Conservation (phyloP, 2,329 filamentous ascomycete genomes). For the Monascus ruber region DNA sequence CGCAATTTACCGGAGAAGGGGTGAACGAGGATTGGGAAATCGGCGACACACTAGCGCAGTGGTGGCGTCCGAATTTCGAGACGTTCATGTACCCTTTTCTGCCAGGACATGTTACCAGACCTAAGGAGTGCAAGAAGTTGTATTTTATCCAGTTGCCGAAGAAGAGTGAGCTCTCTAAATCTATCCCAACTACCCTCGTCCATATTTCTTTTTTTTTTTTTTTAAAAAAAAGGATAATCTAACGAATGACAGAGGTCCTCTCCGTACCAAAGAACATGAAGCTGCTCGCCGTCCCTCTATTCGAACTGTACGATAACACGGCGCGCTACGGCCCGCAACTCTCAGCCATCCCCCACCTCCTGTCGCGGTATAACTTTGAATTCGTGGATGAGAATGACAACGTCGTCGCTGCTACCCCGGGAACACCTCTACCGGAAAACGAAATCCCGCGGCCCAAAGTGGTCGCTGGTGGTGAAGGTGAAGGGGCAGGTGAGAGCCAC, state of each 20-base stretch:
- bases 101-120: slow-evolving; percentile 85
- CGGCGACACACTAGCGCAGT: slow-evolving; percentile 88
- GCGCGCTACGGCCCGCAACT: slow-evolving; percentile 89
- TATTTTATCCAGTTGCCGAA: slow-evolving; percentile 93
- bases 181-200: not conserved
- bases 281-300: slow-evolving; percentile 86
- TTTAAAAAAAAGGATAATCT: not conserved
- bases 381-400: slow-evolving; percentile 90
- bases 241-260: slow-evolving; percentile 57
- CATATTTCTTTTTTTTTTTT: not conserved
- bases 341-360: slow-evolving; percentile 86
- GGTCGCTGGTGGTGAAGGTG: slow-evolving; percentile 43
- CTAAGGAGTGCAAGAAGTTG: slow-evolving; percentile 98
- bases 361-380: slow-evolving; percentile 94
- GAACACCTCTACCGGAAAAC: slow-evolving; percentile 48
- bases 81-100: slow-evolving; percentile 99
- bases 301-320: slow-evolving; percentile 97
- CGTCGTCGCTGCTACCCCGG: slow-evolving; percentile 73
- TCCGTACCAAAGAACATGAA: slow-evolving; percentile 99
- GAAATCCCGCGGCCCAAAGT: slow-evolving; percentile 55
- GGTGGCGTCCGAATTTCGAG: slow-evolving; percentile 98
- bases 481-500: slow-evolving; percentile 8
- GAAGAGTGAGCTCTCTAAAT: slow-evolving; percentile 57
- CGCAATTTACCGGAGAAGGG: slow-evolving; percentile 66
- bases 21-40: slow-evolving; percentile 92